Conservation (phyloP, 176 grass and related monocot species). For the Tillandsia fasciculata region DNA sequence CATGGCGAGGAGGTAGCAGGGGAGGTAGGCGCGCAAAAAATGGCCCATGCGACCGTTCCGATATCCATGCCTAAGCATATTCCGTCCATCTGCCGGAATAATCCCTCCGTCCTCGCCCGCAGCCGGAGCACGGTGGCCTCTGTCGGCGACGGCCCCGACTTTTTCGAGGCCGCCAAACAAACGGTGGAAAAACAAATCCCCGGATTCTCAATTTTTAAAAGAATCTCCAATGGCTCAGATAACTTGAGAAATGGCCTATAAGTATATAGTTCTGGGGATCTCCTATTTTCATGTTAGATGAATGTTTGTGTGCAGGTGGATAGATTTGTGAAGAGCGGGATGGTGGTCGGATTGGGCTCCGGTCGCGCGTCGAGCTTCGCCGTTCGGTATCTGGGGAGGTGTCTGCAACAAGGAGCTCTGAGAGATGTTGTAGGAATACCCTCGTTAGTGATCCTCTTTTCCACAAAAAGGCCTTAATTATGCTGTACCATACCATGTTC, state of each 20-base stretch:
- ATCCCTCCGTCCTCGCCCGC: neutral
- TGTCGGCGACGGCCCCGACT: slow-evolving; percentile 28
- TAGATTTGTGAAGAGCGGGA: slow-evolving; percentile 65
- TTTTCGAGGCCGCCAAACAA: slow-evolving; percentile 56
- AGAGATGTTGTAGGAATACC: slow-evolving; percentile 47
- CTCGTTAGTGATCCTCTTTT: slow-evolving; percentile 44
- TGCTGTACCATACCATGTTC: neutral
- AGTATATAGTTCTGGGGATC: neutral
- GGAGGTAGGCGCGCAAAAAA: neutral
- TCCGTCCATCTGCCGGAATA: neutral
- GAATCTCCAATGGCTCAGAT: neutral
- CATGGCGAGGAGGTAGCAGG: too few relatives aligned
- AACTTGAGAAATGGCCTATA: neutral
- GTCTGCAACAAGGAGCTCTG: slow-evolving; percentile 49
- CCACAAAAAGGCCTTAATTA: neutral
- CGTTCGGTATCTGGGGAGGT: slow-evolving; percentile 54
- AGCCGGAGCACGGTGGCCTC: slow-evolving; percentile 10
- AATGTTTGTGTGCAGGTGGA: slow-evolving; percentile 42
- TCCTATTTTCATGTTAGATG: neutral
- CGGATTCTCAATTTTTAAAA: neutral
- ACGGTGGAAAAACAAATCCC: slow-evolving; percentile 8
- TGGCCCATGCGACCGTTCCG: neutral
- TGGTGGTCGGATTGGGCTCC: slow-evolving; percentile 74
- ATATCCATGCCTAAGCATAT: neutral
- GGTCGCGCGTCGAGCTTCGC: slow-evolving; percentile 64